A percentile compares a stretch with the other conserved stretches of the same genome.
Conservation (phyloP, 2,329 filamentous ascomycete species). For the Fusarium sp. region DNA sequence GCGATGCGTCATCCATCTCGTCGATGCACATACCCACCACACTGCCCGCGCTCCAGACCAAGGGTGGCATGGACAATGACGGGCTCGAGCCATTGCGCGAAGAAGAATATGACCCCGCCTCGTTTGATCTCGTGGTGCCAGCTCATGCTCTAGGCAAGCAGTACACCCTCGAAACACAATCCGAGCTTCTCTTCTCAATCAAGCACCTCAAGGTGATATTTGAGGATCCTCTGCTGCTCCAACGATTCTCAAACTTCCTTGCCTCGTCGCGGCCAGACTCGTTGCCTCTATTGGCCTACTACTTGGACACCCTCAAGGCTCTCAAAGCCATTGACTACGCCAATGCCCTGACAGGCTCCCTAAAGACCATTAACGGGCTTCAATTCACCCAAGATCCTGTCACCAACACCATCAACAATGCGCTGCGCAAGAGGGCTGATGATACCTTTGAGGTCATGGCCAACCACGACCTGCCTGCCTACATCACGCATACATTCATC, state of each 20-base stretch:
- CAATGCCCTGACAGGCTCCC: constrained; percentile 73
- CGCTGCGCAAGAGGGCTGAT: constrained; percentile 72
- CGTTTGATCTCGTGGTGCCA: constrained; percentile 39
- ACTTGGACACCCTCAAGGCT: constrained; percentile 78
- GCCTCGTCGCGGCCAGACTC: constrained; percentile 70
- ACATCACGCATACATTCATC: constrained; percentile 76
- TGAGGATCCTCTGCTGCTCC: constrained; percentile 70
- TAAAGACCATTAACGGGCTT: constrained; percentile 67
- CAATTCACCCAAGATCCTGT: constrained; percentile 66
- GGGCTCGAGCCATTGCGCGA: constrained; percentile 36
- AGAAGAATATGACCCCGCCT: constrained; percentile 41
- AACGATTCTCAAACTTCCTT: constrained; percentile 77
- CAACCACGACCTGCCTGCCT: constrained; percentile 77
- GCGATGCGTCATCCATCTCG: constrained; percentile 34
- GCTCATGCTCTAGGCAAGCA: constrained; percentile 38
- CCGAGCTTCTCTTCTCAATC: constrained; percentile 73
- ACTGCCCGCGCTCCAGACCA: constrained; percentile 34
- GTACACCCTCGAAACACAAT: constrained; percentile 72
- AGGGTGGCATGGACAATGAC: constrained; percentile 33
- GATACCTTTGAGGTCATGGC: constrained; percentile 74
- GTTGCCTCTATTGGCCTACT: constrained; percentile 76
- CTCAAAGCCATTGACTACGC: constrained; percentile 77
- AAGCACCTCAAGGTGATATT: constrained; percentile 76
- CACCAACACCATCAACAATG: constrained; percentile 66
- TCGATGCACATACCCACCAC: constrained; percentile 28